phyloP scores from a whole-genome alignment of 768 basidiomycete species.

The Psilocybe subaeruginosa region DNA sequence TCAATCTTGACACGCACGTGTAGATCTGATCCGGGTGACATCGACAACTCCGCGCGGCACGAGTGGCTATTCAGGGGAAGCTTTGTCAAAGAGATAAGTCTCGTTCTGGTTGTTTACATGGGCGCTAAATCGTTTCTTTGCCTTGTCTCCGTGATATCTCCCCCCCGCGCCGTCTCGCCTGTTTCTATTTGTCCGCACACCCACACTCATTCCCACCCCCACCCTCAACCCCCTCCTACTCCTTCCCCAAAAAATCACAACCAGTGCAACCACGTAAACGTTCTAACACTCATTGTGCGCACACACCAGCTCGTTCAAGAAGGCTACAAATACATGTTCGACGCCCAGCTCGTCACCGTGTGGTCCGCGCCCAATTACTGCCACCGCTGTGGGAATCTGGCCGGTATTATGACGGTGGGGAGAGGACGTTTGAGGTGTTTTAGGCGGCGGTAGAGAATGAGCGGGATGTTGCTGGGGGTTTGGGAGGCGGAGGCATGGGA shows the following conservation, averaged over 20 bases:
- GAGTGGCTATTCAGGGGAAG: conserved; percentile 92
- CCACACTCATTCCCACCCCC: too few relatives aligned
- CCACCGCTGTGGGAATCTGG: conserved; percentile 64
- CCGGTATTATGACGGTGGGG: conserved; percentile 84
- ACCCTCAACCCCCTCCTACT: too few relatives aligned
- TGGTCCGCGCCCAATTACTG: too few relatives aligned
- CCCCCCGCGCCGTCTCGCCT: too few relatives aligned
- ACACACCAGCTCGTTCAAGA: too few relatives aligned
- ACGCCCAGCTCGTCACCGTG: too few relatives aligned
- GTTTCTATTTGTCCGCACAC: too few relatives aligned
- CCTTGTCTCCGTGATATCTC: conserved; percentile 1
- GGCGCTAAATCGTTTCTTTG: neutral
- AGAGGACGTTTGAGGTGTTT: conserved; percentile 80
- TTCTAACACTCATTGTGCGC: too few relatives aligned
- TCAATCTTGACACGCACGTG: neutral
- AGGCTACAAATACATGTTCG: too few relatives aligned
- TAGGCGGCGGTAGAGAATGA: conserved; percentile 89
- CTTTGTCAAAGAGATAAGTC: conserved; percentile 77
- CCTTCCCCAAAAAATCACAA: too few relatives aligned
- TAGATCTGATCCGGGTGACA: conserved; percentile 93
- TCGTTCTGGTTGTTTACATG: neutral
- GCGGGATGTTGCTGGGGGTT: conserved; percentile 49
- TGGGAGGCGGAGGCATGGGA: too few relatives aligned
- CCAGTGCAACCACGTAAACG: too few relatives aligned
- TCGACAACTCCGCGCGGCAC: conserved; percentile 95